A percentile compares a stretch with the other conserved stretches of the same genome.
phyloP scores from a whole-genome alignment of 345 rosid species.

The Iberis pinnata region DNA sequence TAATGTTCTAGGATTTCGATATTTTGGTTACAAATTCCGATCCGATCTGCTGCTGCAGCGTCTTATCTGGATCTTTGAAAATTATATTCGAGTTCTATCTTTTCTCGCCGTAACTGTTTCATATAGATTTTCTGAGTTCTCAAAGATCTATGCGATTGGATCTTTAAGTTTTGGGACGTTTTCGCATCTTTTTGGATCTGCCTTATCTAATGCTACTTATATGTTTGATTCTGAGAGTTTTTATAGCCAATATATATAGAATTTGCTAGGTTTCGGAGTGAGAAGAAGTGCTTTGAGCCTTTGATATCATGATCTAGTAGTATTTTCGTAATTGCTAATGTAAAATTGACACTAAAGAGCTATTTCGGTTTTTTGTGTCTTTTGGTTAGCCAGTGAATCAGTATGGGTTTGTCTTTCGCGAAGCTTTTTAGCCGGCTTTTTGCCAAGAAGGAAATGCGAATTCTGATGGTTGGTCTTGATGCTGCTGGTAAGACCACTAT shows the following conservation, averaged over 20 bases:
- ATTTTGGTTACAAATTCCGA: background rate
- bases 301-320: background rate
- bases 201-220: background rate
- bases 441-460: constrained; percentile 57
- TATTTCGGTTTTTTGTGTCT: background rate
- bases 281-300: background rate
- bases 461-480: constrained; percentile 73
- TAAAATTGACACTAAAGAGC: background rate
- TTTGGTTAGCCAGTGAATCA: background rate
- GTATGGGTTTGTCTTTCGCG: constrained; percentile 18
- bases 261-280: background rate
- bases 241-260: background rate
- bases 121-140: background rate
- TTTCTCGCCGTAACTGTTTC: background rate
- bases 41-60: background rate
- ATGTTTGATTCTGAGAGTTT: background rate
- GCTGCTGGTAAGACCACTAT: constrained; percentile 79
- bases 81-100: background rate
- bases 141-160: background rate
- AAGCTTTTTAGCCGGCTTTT: constrained; percentile 19
- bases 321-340: background rate
- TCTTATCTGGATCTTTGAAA: background rate
- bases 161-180: background rate
- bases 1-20: background rate
- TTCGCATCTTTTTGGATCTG: constrained; percentile 9